Percentiles rank a stretch among this genome's conserved stretches.
Conservation (phyloP, 768 basidiomycete species). For the Macrocybe gigantea region DNA sequence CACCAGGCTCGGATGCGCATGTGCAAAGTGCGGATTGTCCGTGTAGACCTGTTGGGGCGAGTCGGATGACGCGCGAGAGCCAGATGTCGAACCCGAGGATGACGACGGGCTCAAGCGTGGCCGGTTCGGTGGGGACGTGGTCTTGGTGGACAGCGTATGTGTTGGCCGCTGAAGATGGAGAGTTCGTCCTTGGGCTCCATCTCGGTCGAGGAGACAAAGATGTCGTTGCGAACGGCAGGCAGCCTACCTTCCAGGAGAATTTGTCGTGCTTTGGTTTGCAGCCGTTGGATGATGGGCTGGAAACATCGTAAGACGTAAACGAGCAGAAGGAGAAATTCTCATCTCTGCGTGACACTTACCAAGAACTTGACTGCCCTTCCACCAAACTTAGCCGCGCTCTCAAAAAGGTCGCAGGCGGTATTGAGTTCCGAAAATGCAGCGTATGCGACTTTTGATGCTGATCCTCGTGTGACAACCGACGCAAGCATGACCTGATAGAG, state of each 20-base stretch:
- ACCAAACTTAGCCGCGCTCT: conserved; percentile 53
- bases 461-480: conserved; percentile 68
- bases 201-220: conserved; percentile 45
- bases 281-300: conserved; percentile 61
- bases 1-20: conserved; percentile 51
- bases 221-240: conserved; percentile 43
- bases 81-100: conserved; percentile 21
- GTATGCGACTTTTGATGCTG: conserved; percentile 60
- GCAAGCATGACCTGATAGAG: conserved; percentile 61
- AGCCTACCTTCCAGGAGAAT: conserved; percentile 44
- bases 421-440: conserved; percentile 66
- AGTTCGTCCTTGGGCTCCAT: conserved; percentile 60
- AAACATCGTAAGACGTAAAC: background rate
- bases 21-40: conserved; percentile 36
- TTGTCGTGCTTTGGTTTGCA: conserved; percentile 56
- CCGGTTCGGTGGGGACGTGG: conserved; percentile 12
- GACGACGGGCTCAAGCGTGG: conserved; percentile 5
- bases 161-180: conserved; percentile 75
- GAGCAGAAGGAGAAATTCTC: background rate
- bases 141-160: conserved; percentile 51
- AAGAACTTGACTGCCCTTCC: conserved; percentile 68
- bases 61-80: conserved; percentile 16
- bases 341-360: conserved; percentile 29
- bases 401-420: conserved; percentile 58
- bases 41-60: conserved; percentile 6